Conservation (phyloP, 495 filamentous ascomycete species). For the Neurospora cerealis region DNA sequence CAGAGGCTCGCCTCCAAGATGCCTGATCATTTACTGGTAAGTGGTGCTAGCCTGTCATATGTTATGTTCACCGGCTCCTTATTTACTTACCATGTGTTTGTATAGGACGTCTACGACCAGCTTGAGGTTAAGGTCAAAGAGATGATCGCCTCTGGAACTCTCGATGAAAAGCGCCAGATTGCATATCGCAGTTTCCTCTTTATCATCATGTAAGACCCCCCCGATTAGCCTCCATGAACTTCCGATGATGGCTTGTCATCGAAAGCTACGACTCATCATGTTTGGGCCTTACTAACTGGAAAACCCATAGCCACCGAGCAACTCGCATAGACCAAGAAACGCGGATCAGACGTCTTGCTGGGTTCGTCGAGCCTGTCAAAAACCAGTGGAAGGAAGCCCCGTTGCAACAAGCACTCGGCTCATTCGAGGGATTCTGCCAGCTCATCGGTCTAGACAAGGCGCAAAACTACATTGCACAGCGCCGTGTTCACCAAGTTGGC, state of each 20-base stretch:
- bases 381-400: conserved; percentile 67
- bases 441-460: conserved; percentile 70
- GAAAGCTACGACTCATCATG: background rate
- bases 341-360: conserved; percentile 53
- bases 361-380: conserved; percentile 70
- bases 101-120: conserved; percentile 67
- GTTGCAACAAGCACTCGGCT: conserved; percentile 58
- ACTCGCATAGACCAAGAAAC: conserved; percentile 57
- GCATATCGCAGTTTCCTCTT: conserved; percentile 71
- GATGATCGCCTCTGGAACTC: conserved; percentile 58
- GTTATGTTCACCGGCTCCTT: background rate
- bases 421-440: conserved; percentile 69
- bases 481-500: conserved; percentile 60
- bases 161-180: conserved; percentile 62
- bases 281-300: conserved; percentile 5
- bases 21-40: conserved; percentile 72
- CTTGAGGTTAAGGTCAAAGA: conserved; percentile 75
- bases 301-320: conserved; percentile 56
- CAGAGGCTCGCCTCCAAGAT: conserved; percentile 84
- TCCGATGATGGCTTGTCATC: background rate
- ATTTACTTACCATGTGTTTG: conserved; percentile 5
- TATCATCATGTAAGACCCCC: conserved; percentile 65
- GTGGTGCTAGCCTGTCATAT: conserved; percentile 6
- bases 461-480: conserved; percentile 64
- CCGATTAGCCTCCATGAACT: background rate